Conservation (phyloP, 768 basidiomycete species). For the Suillus lakei region DNA sequence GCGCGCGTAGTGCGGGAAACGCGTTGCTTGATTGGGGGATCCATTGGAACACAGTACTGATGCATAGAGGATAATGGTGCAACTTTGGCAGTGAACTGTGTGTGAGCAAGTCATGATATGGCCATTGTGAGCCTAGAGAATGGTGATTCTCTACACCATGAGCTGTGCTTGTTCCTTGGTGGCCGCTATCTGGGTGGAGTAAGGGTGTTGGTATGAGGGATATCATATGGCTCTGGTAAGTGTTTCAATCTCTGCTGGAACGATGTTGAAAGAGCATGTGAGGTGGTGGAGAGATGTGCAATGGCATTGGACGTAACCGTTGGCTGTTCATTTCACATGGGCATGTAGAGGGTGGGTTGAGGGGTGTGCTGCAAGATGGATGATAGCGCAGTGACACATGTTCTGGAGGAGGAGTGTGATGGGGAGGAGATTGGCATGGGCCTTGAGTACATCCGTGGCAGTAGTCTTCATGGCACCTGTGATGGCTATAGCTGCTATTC, state of each 20-base stretch:
- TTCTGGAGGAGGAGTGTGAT: conserved; percentile 13
- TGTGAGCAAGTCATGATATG: no score
- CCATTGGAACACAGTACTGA: no score
- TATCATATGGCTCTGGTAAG: not conserved
- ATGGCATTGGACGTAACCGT: not conserved
- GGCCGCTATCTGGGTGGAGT: not conserved
- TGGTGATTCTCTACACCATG: no score
- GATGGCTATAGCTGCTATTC: conserved; percentile 11
- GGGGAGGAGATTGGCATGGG: conserved; percentile 25
- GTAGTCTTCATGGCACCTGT: conserved; percentile 20
- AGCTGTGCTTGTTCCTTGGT: not conserved
- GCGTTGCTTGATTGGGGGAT: no score
- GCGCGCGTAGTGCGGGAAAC: no score
- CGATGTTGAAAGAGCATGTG: not conserved
- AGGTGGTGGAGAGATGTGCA: not conserved
- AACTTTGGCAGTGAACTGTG: no score
- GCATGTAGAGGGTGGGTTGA: not conserved
- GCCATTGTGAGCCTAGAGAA: no score
- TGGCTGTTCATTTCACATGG: not conserved
- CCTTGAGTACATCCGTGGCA: conserved; percentile 21
- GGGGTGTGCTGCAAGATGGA: conserved; percentile 19
- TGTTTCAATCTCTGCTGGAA: not conserved
- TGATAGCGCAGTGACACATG: conserved; percentile 1
- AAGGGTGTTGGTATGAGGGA: not conserved
- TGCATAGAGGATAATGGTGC: no score